Conservation (phyloP, 331 rosid species). For the Pyrus hybrid region DNA sequence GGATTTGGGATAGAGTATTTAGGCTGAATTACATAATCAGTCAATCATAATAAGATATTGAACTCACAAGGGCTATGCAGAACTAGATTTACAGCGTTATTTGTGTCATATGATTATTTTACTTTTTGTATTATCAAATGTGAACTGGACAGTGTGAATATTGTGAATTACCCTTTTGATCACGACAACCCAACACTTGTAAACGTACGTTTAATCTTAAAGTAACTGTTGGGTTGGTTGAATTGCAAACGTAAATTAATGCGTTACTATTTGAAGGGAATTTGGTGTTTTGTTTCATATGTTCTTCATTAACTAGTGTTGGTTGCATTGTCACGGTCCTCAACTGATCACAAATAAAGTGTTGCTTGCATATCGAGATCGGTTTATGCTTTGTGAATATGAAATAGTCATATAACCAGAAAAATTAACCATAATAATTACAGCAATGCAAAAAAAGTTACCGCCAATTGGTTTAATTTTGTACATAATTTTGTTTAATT, state of each 20-base stretch:
- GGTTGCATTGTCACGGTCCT: no score
- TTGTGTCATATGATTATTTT: neutral
- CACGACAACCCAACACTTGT: neutral
- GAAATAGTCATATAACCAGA: no score
- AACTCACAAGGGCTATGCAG: neutral
- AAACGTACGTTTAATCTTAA: neutral
- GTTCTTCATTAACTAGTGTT: neutral
- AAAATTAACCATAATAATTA: no score
- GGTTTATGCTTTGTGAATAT: no score
- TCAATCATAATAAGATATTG: neutral
- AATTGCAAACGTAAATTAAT: neutral
- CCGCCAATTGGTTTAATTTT: neutral
- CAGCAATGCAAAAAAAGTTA: neutral
- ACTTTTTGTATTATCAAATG: no score
- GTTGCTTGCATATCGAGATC: no score
- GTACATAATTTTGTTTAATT: neutral
- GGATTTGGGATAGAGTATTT: neutral
- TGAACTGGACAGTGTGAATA: fast-evolving
- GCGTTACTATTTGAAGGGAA: neutral
- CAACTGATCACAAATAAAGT: no score
- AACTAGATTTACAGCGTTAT: no score
- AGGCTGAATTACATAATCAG: neutral
- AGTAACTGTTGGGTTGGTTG: neutral
- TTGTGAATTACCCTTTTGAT: neutral
- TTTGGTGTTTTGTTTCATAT: neutral